Conservation (phyloP, 176 grass and related monocot species). For the Thinopyrum elongatum region DNA sequence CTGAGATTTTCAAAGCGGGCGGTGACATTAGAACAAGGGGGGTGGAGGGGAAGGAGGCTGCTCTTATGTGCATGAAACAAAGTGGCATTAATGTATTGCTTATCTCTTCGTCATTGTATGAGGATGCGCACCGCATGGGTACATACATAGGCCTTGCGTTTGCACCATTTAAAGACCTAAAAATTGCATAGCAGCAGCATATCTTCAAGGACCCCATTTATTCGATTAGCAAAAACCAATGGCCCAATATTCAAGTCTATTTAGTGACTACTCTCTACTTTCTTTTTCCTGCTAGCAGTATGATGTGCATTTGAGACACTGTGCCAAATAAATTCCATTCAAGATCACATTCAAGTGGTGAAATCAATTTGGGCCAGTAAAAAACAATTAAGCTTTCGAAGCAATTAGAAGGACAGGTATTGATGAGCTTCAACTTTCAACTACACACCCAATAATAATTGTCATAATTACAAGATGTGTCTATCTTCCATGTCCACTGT, state of each 20-base stretch:
- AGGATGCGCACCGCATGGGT: slow-evolving; percentile 49
- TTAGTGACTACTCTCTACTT: slow-evolving; percentile 19
- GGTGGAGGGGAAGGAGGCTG: neutral
- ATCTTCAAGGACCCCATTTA: slow-evolving; percentile 28
- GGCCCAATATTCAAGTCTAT: slow-evolving; percentile 56
- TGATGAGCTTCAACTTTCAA: slow-evolving; percentile 40
- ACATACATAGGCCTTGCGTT: slow-evolving; percentile 25
- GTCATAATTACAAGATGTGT: slow-evolving; percentile 22
- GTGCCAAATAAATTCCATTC: slow-evolving; percentile 75
- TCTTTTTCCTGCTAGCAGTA: slow-evolving; percentile 30
- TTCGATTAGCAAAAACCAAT: slow-evolving; percentile 31
- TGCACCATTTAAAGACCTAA: slow-evolving; percentile 54
- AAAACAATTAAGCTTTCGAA: slow-evolving; percentile 11
- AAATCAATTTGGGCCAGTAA: slow-evolving; percentile 42
- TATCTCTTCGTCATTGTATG: slow-evolving; percentile 56
- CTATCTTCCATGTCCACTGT: slow-evolving; percentile 2
- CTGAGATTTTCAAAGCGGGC: slow-evolving; percentile 36
- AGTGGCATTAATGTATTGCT: slow-evolving; percentile 59
- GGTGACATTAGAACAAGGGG: slow-evolving; percentile 15
- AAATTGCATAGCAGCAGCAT: slow-evolving; percentile 38
- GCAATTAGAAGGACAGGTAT: slow-evolving; percentile 28
- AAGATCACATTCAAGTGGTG: slow-evolving; percentile 65
- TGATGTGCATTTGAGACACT: slow-evolving; percentile 53
- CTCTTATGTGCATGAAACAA: slow-evolving; percentile 66
- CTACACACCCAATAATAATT: slow-evolving; percentile 33